Evolutionary conservation across 805 yeast genomes (phyloP).

Genomic region (Zygotorulaspora danielsina): DNA sequence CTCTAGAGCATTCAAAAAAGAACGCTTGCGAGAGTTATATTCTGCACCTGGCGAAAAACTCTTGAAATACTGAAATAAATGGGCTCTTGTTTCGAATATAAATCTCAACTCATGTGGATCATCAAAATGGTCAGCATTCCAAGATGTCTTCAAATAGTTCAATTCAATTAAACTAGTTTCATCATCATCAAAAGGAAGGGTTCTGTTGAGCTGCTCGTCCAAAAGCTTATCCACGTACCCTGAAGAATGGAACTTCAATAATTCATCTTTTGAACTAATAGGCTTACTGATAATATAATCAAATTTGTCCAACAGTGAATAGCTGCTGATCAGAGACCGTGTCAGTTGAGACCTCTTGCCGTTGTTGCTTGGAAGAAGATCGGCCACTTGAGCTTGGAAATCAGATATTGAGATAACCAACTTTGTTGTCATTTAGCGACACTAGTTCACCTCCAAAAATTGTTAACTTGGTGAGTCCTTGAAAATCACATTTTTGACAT

Average conservation of each 20-base stretch:
- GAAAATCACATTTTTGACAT: background rate
- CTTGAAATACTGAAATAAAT: conserved; percentile 17
- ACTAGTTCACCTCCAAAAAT: too few relatives aligned
- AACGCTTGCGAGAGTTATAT: conserved; percentile 6
- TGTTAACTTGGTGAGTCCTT: background rate
- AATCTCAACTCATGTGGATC: conserved; percentile 1
- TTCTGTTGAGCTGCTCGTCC: conserved; percentile 18
- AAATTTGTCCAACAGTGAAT: conserved; percentile 23
- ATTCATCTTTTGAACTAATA: conserved; percentile 33
- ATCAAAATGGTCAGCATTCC: conserved; percentile 11
- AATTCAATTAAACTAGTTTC: conserved; percentile 17
- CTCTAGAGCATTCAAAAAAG: conserved; percentile 9
- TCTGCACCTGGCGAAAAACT: background rate
- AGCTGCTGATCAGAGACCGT: conserved; percentile 23
- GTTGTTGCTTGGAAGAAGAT: conserved; percentile 34
- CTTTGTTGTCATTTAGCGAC: conserved; percentile 20
- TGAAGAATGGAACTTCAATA: conserved; percentile 48
- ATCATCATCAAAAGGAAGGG: conserved; percentile 19
- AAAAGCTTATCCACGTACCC: conserved; percentile 43
- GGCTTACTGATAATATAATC: conserved; percentile 23
- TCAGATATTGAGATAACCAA: conserved; percentile 26
- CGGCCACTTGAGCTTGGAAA: conserved; percentile 32
- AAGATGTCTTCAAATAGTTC: conserved; percentile 13
- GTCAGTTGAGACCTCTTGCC: conserved; percentile 26
- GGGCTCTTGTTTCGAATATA: conserved; percentile 13